Evolutionary conservation across 768 basidiomycete genomes (phyloP).

Genomic region (Bullera alba): DNA sequence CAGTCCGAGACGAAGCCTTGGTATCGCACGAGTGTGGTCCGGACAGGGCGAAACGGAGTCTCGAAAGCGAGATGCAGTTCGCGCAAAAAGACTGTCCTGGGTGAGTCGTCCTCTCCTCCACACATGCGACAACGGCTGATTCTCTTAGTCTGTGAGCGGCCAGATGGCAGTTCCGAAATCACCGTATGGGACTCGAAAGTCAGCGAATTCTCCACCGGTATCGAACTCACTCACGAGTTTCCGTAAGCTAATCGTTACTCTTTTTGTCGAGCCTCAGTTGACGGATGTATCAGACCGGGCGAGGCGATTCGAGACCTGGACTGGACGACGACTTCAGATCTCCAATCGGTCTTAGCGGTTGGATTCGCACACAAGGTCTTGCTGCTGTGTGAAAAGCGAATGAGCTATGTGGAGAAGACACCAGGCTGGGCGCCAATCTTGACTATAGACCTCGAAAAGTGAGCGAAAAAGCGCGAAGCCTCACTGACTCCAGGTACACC

Average conservation of each 20-base stretch:
- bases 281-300: constrained; percentile 9
- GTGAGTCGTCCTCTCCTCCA: constrained; percentile 49
- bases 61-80: constrained; percentile 76
- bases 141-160: constrained; percentile 55
- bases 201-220: constrained; percentile 83
- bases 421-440: constrained; percentile 59
- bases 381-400: constrained; percentile 84
- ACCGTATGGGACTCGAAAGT: constrained; percentile 96
- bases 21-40: constrained; percentile 51
- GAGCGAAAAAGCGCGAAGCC: constrained; percentile 28
- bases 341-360: constrained; percentile 82
- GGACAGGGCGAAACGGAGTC: constrained; percentile 62
- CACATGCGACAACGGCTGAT: background rate
- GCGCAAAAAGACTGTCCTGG: constrained; percentile 81
- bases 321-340: constrained; percentile 86
- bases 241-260: constrained; percentile 49
- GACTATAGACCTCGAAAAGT: constrained; percentile 63
- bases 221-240: constrained; percentile 64
- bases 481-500: constrained; percentile 54
- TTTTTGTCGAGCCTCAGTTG: background rate
- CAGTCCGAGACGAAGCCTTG: constrained; percentile 33
- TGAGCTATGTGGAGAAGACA: constrained; percentile 79
- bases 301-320: constrained; percentile 65
- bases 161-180: constrained; percentile 62
- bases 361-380: constrained; percentile 73